These are phyloP conservation scores for Piromyces sp. DNA, from an alignment of 192 early-diverging fungal genomes.

Conservation along the genomic window DNA sequence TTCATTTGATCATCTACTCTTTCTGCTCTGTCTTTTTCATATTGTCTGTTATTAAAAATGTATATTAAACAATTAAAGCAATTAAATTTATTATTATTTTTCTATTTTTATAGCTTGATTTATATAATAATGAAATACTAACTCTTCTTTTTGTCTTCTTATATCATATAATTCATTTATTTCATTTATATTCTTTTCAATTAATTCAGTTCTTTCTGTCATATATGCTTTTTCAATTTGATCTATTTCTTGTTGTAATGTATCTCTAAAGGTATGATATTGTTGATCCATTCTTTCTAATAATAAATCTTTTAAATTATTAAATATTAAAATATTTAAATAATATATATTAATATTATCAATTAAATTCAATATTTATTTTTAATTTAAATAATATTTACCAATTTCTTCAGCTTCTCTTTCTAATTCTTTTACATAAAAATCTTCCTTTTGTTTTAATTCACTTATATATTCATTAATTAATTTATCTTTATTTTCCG, in stretches of 20 bases:
- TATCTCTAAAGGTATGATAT: slow-evolving; percentile 20
- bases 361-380: too few relatives aligned
- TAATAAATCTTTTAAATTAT: slow-evolving; percentile 14
- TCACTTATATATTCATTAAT: slow-evolving; percentile 29
- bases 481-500: slow-evolving; percentile 25
- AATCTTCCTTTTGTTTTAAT: slow-evolving; percentile 36
- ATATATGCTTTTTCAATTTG: slow-evolving; percentile 35
- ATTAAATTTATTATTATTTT: too few relatives aligned
- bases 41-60: slow-evolving; percentile 9
- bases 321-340: not conserved
- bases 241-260: slow-evolving; percentile 28
- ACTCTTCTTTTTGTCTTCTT: slow-evolving; percentile 27
- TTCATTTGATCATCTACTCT: slow-evolving; percentile 31
- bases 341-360: too few relatives aligned
- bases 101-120: too few relatives aligned
- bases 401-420: slow-evolving; percentile 43
- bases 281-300: slow-evolving; percentile 36
- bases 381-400: too few relatives aligned
- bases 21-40: slow-evolving; percentile 27
- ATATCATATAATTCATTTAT: slow-evolving; percentile 20
- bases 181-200: slow-evolving; percentile 24
- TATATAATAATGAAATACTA: not conserved
- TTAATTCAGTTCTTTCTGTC: slow-evolving; percentile 29
- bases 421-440: slow-evolving; percentile 41
- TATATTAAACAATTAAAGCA: too few relatives aligned